phyloP scores from a whole-genome alignment of 2,329 filamentous ascomycete genomes.

The Claviceps purpurea region DNA sequence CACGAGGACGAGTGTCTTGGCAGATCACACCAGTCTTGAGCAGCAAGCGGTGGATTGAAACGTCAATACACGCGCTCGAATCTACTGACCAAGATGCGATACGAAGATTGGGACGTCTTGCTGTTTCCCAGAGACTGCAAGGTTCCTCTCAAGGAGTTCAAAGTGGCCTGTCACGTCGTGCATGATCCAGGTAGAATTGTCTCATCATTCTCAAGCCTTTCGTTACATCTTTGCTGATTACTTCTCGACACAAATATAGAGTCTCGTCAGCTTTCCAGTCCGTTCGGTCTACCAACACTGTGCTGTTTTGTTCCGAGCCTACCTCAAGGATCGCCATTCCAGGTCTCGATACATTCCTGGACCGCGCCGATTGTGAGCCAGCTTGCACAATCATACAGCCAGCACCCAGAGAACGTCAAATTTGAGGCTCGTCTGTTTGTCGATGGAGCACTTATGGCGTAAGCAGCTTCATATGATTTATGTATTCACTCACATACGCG shows the following conservation, averaged over 20 bases:
- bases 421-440: conserved; percentile 57
- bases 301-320: conserved; percentile 61
- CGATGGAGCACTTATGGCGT: conserved; percentile 54
- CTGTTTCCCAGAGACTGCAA: conserved; percentile 57
- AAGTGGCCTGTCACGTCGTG: conserved; percentile 61
- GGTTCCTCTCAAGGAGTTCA: conserved; percentile 69
- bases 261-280: conserved; percentile 35
- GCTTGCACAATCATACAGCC: conserved; percentile 41
- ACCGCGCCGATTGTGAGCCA: conserved; percentile 45
- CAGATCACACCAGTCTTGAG: neutral
- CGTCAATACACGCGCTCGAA: neutral
- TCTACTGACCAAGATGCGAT: conserved; percentile 49
- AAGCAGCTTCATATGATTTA: neutral
- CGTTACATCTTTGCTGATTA: neutral
- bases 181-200: conserved; percentile 28
- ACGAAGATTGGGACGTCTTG: conserved; percentile 75
- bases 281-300: conserved; percentile 46
- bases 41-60: neutral
- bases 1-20: neutral
- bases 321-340: conserved; percentile 43
- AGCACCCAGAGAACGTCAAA: conserved; percentile 39
- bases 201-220: neutral
- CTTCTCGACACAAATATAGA: conserved; percentile 23
- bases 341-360: conserved; percentile 67
- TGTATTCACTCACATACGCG: too few species aligned